phyloP scores from a whole-genome alignment of 1,139 yeast genomes.

The Hemisphaericaspora subhashii region DNA sequence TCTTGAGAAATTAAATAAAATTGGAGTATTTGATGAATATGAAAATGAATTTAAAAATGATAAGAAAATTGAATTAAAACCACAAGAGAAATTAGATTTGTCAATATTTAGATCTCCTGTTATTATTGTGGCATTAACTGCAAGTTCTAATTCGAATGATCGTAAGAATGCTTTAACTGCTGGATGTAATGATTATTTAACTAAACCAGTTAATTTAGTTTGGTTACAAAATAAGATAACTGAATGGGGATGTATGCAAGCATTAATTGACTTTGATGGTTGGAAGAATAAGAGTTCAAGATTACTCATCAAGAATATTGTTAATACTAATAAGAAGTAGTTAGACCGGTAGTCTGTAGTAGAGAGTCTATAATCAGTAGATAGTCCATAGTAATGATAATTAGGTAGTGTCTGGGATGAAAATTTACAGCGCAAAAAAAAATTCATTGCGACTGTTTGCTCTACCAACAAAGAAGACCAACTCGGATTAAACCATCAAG shows the following conservation, averaged over 20 bases:
- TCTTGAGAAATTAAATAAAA: conserved; percentile 74
- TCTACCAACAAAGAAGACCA: too few species aligned
- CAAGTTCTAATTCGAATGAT: conserved; percentile 81
- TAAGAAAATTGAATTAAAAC: conserved; percentile 24
- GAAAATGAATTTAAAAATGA: conserved; percentile 39
- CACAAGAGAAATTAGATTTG: conserved; percentile 52
- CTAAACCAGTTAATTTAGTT: conserved; percentile 93
- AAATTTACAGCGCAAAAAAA: too few species aligned
- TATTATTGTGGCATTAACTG: conserved; percentile 93
- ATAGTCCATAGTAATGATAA: too few species aligned
- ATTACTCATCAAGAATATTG: conserved; percentile 6
- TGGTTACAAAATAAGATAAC: conserved; percentile 94
- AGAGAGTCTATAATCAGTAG: too few species aligned
- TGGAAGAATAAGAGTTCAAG: conserved; percentile 55
- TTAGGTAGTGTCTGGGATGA: neutral
- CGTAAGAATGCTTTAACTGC: conserved; percentile 91
- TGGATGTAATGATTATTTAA: conserved; percentile 93
- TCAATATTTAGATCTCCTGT: conserved; percentile 81
- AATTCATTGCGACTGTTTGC: too few species aligned
- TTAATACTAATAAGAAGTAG: neutral
- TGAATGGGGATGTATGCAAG: conserved; percentile 99
- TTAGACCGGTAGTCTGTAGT: too few species aligned
- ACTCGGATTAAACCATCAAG: too few species aligned
- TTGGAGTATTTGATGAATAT: conserved; percentile 71
- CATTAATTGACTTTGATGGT: conserved; percentile 91